Base-by-base conservation (phyloP, 768 basidiomycete species). In the Epithele typhae region DNA sequence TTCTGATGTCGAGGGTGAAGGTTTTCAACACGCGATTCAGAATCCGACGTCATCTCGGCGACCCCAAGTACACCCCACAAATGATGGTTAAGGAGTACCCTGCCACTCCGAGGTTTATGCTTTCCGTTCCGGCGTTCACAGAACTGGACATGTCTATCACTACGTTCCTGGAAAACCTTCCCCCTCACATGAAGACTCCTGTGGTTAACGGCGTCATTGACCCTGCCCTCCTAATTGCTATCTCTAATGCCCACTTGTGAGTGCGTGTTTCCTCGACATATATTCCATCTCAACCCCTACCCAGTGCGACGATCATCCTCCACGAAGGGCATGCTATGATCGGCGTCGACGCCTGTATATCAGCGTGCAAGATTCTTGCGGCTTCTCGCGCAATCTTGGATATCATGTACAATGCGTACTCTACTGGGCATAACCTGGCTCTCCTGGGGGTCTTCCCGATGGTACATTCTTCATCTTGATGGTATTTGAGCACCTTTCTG, bases 311-410 rank as follows among this genome's bases (percentile, higher is more conserved):
- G 12, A 82, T 90, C 42, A 68, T 87, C 17, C 65, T 90, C 34
- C 87, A 89, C 55, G 87, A 90, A 52, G 84, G 85, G 3, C 85
- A 87, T 57, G 84, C 86, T 15, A 75, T 78, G 48, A 69, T 84
- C 38, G 69, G 71, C 21, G 68, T 64, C 37, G 71, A 72, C 15
- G 77, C 77, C 27, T 89, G 86, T 54, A 71, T 79, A 34, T 87
- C 84, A 34, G 81, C 85, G 12, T 71, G 80, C 54, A 84, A 79
- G 57, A 81, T 88, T 24, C 66, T 88, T 7, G 75, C 74, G 1
- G 78, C 86, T 21, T 77, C 85, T 2, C 75, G 87, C 39, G 72
- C 76, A 1, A 78, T 85, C 33, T 66, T 88, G 35, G 81, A 87
- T 53, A 66, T 85, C 14, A 75, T 87, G 30, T 83, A 86, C 57